phyloP scores from a whole-genome alignment of 495 filamentous ascomycete species.

The Podospora tetraspora region DNA sequence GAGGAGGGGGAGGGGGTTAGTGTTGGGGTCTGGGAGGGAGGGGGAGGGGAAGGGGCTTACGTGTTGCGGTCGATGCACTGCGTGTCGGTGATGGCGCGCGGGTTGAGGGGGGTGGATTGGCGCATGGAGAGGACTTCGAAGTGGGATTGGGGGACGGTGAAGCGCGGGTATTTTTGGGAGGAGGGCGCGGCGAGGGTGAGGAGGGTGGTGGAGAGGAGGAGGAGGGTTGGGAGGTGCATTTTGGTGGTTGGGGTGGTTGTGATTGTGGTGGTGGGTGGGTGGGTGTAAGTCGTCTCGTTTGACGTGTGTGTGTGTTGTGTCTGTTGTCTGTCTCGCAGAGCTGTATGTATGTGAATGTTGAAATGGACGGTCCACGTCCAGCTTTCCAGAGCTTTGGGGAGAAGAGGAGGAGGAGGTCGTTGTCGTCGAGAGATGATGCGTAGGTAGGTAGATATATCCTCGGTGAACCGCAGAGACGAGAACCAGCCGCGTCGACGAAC shows the following conservation, averaged over 20 bases:
- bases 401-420: background rate
- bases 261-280: background rate
- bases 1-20: background rate
- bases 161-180: constrained; percentile 19
- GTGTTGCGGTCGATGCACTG: constrained; percentile 32
- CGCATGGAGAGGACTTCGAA: constrained; percentile 35
- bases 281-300: background rate
- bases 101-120: constrained; percentile 29
- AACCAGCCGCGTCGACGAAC: background rate
- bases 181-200: constrained; percentile 17
- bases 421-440: no score
- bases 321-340: background rate
- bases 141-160: constrained; percentile 28
- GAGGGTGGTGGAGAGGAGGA: constrained; percentile 14
- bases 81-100: constrained; percentile 31
- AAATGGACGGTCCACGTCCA: background rate
- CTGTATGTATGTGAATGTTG: background rate
- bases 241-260: background rate
- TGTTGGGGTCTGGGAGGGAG: background rate
- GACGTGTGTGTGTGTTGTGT: no score
- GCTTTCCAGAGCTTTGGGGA: background rate
- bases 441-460: background rate
- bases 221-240: constrained; percentile 6
- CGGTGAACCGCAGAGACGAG: background rate
- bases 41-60: constrained; percentile 22